Evolutionary conservation across 1,139 yeast genomes (phyloP), one percentile per base, ranked within the genome.

Genomic region (Pneumocystis wakefieldiae): DNA sequence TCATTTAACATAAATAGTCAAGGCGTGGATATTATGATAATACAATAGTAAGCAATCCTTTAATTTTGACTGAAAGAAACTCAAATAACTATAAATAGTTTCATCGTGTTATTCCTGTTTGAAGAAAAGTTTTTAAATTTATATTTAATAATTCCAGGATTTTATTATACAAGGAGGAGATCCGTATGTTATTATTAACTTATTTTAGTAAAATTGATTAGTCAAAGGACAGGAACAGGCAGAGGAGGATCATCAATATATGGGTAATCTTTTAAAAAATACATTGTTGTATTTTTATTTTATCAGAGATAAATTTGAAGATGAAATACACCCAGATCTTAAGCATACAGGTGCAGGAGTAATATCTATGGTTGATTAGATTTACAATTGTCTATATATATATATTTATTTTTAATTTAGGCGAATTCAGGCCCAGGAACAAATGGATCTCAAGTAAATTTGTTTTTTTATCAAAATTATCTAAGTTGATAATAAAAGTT

Each of bases 261-360:
- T 58, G 71, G 62, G 62, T 61, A 61, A 29, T 19, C 8, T 24
- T 24, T 15, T 10, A 7, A 29, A 53, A 42, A 17, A 5, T 53
- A 4, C 2, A 53, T n/a, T 12, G 17, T 10, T 29, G 36, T 15
- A 19, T 28, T 48, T 48, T 48, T 48, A 48, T 24, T 61, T n/a
- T 61, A 8, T 35, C 19, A 37, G 39, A 57, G 69, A 67, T 39
- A 68, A 68, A 15, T 68, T 77, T 42, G 70, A 72, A 15, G 79
- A 77, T 64, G 90, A 85, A 69, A 73, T 73, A 64, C 79, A 81
- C 69, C 73, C 79, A 6, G 74, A 85, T 60, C 73, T 86, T 53
- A 75, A 76, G 63, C 83, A 81, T 69, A 74, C 75, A 32, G 77
- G 77, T 62, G 77, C 85, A 58, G 89, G 88, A 0, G 70, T 81